A percentile compares a stretch with the other conserved stretches of the same genome.
Conservation (phyloP, 228 moss, liverwort and hornwort species). For the Sphagnum magellanicum region DNA sequence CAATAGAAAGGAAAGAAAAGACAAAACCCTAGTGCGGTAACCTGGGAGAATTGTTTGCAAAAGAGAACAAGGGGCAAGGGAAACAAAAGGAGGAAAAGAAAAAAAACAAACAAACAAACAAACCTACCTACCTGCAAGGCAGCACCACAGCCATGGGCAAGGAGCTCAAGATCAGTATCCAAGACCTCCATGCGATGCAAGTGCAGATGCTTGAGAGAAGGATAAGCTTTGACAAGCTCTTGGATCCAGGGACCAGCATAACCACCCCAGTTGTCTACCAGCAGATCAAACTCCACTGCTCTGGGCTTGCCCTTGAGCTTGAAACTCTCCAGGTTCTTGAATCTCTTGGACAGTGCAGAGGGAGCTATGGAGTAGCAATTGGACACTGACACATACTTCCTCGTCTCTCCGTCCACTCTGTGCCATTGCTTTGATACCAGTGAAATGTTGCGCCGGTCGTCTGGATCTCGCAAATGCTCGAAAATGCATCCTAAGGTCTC, state of each 20-base stretch:
- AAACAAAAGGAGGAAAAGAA: too few species aligned
- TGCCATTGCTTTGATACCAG: slow-evolving; percentile 71
- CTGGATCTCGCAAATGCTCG: slow-evolving; percentile 23
- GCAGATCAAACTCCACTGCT: slow-evolving; percentile 63
- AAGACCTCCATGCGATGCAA: slow-evolving; percentile 71
- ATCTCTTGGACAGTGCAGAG: slow-evolving; percentile 33
- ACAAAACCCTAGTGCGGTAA: too few species aligned
- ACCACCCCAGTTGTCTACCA: slow-evolving; percentile 68
- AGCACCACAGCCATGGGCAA: slow-evolving; percentile 28
- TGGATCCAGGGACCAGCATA: slow-evolving; percentile 70
- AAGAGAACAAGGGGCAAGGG: too few species aligned
- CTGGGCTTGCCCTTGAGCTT: slow-evolving; percentile 80
- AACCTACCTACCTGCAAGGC: slow-evolving; percentile 14
- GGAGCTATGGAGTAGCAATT: slow-evolving; percentile 86
- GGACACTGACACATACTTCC: slow-evolving; percentile 59
- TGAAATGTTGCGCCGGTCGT: slow-evolving; percentile 54
- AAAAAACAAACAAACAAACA: too few species aligned
- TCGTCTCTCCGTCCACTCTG: slow-evolving; percentile 43
- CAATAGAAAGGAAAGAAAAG: too few species aligned
- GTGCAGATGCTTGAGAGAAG: slow-evolving; percentile 44
- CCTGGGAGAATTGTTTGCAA: too few species aligned
- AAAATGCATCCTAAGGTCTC: slow-evolving; percentile 53
- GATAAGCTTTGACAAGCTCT: slow-evolving; percentile 44
- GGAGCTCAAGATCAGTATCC: slow-evolving; percentile 51
- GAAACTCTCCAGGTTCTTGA: slow-evolving; percentile 53